Conservation (phyloP, 1,284 basidiomycete species). For the Heterobasidion parviporum region DNA sequence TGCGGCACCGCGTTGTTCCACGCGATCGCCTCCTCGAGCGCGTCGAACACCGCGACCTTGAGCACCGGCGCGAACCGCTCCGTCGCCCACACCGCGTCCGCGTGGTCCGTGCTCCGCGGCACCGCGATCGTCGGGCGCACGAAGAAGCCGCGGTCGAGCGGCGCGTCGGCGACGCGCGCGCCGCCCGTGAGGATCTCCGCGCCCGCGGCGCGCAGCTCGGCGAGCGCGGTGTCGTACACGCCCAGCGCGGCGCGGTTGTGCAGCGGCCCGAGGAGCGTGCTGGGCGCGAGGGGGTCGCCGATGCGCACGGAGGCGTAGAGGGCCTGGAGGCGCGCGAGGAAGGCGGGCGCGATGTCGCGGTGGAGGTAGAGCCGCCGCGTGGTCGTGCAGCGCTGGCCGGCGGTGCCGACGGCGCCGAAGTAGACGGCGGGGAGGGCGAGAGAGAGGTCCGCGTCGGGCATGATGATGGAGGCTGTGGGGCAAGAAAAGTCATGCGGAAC, state of each 20-base stretch:
- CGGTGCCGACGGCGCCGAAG: slow-evolving; percentile 92
- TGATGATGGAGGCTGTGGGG: slow-evolving; percentile 72
- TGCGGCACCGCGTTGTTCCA: slow-evolving; percentile 92
- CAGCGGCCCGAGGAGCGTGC: slow-evolving; percentile 81
- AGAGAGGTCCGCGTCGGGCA: slow-evolving; percentile 87
- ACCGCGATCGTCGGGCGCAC: slow-evolving; percentile 84
- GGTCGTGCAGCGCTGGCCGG: slow-evolving; percentile 92
- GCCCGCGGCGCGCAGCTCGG: slow-evolving; percentile 54
- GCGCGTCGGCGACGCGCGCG: slow-evolving; percentile 33
- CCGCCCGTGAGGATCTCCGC: slow-evolving; percentile 78
- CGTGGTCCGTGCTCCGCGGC: slow-evolving; percentile 42
- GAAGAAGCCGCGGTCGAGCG: slow-evolving; percentile 68
- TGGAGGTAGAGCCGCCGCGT: slow-evolving; percentile 89
- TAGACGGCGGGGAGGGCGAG: slow-evolving; percentile 85
- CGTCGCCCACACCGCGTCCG: slow-evolving; percentile 60
- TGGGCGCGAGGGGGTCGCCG: slow-evolving; percentile 73
- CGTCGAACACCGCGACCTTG: slow-evolving; percentile 84
- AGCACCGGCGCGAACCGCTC: slow-evolving; percentile 87
- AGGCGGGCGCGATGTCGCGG: slow-evolving; percentile 64
- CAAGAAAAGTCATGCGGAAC: not conserved
- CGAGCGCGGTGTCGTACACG: slow-evolving; percentile 58
- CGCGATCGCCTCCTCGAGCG: slow-evolving; percentile 83
- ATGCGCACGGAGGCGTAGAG: slow-evolving; percentile 64
- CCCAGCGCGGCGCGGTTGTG: slow-evolving; percentile 67
- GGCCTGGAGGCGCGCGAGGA: slow-evolving; percentile 67